phyloP scores from a whole-genome alignment of 768 basidiomycete genomes.

The Boletus subparvulus region DNA sequence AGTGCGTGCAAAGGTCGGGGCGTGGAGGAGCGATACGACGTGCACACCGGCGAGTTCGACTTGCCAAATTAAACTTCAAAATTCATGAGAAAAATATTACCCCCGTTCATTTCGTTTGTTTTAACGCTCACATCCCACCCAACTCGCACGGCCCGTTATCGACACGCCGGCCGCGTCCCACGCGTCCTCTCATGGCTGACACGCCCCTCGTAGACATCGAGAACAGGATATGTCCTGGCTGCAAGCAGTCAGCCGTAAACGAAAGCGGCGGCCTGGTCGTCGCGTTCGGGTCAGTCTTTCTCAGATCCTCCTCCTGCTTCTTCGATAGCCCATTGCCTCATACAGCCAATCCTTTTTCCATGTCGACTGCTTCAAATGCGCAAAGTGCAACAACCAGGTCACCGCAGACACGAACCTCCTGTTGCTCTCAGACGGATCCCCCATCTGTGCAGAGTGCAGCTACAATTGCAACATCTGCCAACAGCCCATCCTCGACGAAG shows the following conservation, averaged over 20 bases:
- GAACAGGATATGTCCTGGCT: constrained; percentile 77
- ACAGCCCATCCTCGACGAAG: constrained; percentile 94
- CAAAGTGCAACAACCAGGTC: constrained; percentile 90
- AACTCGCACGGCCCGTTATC: background rate
- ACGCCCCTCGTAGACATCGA: constrained; percentile 33
- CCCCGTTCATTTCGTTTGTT: background rate
- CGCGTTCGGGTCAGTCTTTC: constrained; percentile 80
- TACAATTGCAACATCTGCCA: constrained; percentile 96
- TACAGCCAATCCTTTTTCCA: constrained; percentile 90
- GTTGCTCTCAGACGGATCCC: constrained; percentile 94
- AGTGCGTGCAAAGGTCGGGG: no score
- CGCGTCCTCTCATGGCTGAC: constrained; percentile 9
- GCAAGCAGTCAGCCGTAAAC: constrained; percentile 75
- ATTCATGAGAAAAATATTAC: background rate
- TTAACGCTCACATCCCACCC: background rate
- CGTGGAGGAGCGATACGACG: no score
- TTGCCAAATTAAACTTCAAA: background rate
- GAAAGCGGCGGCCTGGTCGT: constrained; percentile 88
- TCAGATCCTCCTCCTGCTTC: background rate
- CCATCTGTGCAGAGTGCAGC: constrained; percentile 90
- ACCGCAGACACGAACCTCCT: constrained; percentile 97
- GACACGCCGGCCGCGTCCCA: background rate
- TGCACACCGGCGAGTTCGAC: no score
- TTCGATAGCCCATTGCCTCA: constrained; percentile 7
- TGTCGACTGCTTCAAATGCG: constrained; percentile 94